Base-by-base conservation (phyloP, 1,284 basidiomycete genomes). In the Heimioporus punctisporus region DNA sequence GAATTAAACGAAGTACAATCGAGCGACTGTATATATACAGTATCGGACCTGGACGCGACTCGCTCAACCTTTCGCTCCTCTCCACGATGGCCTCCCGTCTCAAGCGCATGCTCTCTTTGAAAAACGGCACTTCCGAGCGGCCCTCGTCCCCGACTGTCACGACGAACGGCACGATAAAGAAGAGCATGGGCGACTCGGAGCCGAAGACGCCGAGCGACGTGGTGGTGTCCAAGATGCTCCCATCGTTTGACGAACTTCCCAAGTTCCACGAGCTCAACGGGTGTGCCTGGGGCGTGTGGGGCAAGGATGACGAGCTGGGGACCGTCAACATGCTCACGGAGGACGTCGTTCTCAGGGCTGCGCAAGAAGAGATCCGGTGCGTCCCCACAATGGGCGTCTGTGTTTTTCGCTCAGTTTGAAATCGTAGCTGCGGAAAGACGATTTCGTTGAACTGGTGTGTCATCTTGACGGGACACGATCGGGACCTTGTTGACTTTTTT, bases 241-340 rank as follows among this genome's bases (percentile, higher is more conserved):
- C 86, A 0, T 74, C 74, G 3, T 89, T 82, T 60, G 84, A 88
- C 62, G 81, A 88, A 55, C 73, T 89, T 3, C 85, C 86, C 15
- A 61, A 64, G 27, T 87, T 81, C 69, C 78, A 83, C 56, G 73
- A 84, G 47, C 75, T 82, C 55, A 65, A 74, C 9, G 86, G 86
- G 9, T 88, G 85, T 58, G 88, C 88, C 2, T 91, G 89, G 89
- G 76, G 74, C 2, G 77, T 91, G 5, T 91, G 88, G 86, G 88
- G 88, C 23, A 69, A 76, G 41, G 80, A 84, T 21, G 89, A 91
- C 60, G 75, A 90, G 63, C 74, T 91, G 15, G 88, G 88, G 6
- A 90, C 87, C 4, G 73, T 90, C 50, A 90, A 90, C 67, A 58
- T 90, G 42, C 71, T 91, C 50, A 90, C 88, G 4, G 80, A 83